These are phyloP conservation scores for Kodamaea plutei DNA, from an alignment of 1,139 yeast species.

Conservation along the genomic window DNA sequence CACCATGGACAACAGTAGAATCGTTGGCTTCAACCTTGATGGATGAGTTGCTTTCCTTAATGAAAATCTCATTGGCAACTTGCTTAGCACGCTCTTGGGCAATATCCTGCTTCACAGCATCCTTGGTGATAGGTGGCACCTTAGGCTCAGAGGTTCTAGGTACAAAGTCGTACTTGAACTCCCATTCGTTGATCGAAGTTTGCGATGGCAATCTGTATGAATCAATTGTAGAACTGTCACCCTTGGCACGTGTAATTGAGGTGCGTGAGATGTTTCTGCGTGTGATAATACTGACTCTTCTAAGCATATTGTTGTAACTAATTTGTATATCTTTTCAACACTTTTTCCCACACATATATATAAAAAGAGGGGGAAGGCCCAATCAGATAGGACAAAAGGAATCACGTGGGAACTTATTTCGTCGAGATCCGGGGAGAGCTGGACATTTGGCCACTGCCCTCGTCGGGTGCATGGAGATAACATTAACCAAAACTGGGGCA, in stretches of 20 bases:
- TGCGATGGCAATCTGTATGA: slow-evolving; percentile 44
- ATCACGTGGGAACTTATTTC: too few relatives aligned
- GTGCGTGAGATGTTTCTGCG: slow-evolving; percentile 1
- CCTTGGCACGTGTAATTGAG: slow-evolving; percentile 26
- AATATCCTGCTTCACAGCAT: slow-evolving; percentile 48
- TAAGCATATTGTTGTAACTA: neutral
- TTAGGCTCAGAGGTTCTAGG: slow-evolving; percentile 44
- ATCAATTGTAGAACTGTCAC: slow-evolving; percentile 45
- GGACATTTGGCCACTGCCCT: too few relatives aligned
- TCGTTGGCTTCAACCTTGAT: slow-evolving; percentile 44
- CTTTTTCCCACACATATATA: too few relatives aligned
- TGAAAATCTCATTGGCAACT: slow-evolving; percentile 41
- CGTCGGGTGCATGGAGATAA: too few relatives aligned
- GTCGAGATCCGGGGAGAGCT: too few relatives aligned
- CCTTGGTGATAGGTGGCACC: slow-evolving; percentile 49
- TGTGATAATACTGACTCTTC: slow-evolving; percentile 1
- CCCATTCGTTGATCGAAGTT: slow-evolving; percentile 47
- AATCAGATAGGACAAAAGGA: too few relatives aligned
- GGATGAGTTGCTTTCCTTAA: slow-evolving; percentile 35
- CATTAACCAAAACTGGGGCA: too few relatives aligned
- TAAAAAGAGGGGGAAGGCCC: too few relatives aligned
- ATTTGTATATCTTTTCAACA: too few relatives aligned
- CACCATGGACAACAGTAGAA: slow-evolving; percentile 43
- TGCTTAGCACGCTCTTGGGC: slow-evolving; percentile 39
- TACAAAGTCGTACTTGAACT: slow-evolving; percentile 48